Base-by-base conservation (phyloP, 345 rosid species). In the Carallia brachiata region DNA sequence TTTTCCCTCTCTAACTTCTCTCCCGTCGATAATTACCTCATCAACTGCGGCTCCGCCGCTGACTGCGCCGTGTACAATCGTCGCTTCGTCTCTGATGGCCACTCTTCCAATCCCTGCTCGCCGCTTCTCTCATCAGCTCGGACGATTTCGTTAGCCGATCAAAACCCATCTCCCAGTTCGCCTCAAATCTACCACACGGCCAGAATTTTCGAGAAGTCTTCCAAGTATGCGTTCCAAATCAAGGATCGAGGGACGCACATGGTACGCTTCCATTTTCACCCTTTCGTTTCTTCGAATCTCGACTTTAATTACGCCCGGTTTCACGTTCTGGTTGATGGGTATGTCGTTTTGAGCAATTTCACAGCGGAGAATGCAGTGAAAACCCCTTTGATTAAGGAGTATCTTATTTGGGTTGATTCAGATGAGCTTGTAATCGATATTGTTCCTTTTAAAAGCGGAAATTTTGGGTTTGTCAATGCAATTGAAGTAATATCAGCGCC, bases 401-500 rank as follows among this genome's bases (percentile, higher is more conserved):
- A 81, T 72, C 65, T 90, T 67, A 62, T 94, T 57, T 78, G 83
- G 82, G 79, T 85, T 27, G 75, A 84, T 76, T 66, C 69, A 7
- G 74, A 78, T 13, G 78, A 87, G 85, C 75, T 94, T 36, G 86
- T 80, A 0, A 73, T 91, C 56, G 79, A 81, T 28, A 87, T 94
- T 27, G 30, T 90, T 39, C 97, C 98, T 13, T 40, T 80, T 28
- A 19, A 62, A 30, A 80, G 64, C 48, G 79, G 84, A 8, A 80
- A 84, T 32, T 76, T 88, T 36, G 93, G 90, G 18, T 91, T 88
- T 66, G 90, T 94, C 61, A 91, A 85, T 71, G 97, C 93, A 9
- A 90, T 94, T 37, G 97, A 91, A 71, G 95, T 94, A 56, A 83
- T 94, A 34, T 94, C 97, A 70, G 93, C 97, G 9, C 98, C 97